Base-by-base conservation (phyloP, 1,139 yeast genomes). In the Candida pseudoviswanathii region DNA sequence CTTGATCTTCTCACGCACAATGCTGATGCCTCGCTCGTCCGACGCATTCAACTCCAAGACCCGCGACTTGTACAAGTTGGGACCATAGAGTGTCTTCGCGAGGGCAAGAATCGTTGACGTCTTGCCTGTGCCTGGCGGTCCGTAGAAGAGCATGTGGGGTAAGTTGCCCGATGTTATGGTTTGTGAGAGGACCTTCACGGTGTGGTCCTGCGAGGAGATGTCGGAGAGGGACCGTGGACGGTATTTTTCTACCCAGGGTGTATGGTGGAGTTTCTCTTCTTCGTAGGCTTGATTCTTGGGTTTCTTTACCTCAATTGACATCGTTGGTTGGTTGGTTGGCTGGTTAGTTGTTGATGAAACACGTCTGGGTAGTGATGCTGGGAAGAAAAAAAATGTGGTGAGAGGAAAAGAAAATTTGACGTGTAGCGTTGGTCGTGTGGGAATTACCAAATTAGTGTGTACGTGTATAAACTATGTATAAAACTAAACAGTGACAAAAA, bases 71-170 rank as follows among this genome's bases (percentile, higher is more conserved):
- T 81, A 81, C 46, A 91, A 73, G 16, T 63, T 65, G 1, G 94
- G 94, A 0, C 81, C 97, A 62, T 83, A 92, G 43, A 92, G 70
- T 61, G 90, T 92, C 59, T 84, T 86, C 1, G 97, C 92, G 56
- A 92, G 73, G 1, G 97, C 97, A 47, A 92, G 71, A 44, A 92
- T 86, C 0, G 98, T 92, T 0, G 97, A 90, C 0, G 98, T 92
- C 62, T 92, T 92, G 53, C 98, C 98, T 0, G 98, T 92, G 31
- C 98, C 98, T 46, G 98, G 97, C 5, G 98, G 97, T 0, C 98
- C 98, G 64, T 92, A 92, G 69, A 92, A 92, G 45, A 94, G 71
- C 96, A 92, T 89, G 66, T 94, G 98, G 2, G 99, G 98, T 49
- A 91, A 71, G 64, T 94, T 92, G 42, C 94, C 87, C 2, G 95